phyloP scores from a whole-genome alignment of 345 rosid species.

The Arabidopsis arenosa region DNA sequence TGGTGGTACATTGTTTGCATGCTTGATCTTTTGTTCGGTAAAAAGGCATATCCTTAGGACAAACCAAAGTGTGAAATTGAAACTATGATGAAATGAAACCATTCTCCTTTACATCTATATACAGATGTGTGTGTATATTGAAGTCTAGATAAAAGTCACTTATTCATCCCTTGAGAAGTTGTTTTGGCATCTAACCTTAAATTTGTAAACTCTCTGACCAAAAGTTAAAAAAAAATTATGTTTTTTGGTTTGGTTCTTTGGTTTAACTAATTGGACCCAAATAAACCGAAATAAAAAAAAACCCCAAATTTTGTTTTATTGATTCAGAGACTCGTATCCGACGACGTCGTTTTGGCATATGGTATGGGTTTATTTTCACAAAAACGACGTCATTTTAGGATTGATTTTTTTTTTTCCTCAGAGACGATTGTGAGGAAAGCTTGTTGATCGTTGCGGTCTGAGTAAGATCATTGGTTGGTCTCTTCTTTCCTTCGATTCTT shows the following conservation, averaged over 20 bases:
- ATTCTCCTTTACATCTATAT: neutral
- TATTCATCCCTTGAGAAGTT: too few species aligned
- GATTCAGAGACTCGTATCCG: neutral
- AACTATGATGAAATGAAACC: neutral
- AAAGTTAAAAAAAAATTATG: too few species aligned
- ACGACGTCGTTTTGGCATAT: neutral
- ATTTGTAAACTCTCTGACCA: too few species aligned
- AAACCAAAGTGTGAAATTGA: constrained; percentile 6
- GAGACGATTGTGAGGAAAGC: neutral
- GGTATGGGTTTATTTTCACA: neutral
- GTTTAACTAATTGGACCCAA: neutral
- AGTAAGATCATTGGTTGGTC: neutral
- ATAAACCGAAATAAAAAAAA: neutral
- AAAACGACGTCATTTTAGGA: neutral
- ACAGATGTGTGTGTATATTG: neutral
- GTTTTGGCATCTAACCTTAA: too few species aligned
- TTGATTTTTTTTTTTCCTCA: neutral
- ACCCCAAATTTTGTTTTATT: neutral
- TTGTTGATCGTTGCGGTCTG: neutral
- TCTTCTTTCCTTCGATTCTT: neutral
- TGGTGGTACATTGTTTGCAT: neutral
- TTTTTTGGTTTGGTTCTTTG: neutral
- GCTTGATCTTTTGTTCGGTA: neutral
- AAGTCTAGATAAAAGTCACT: neutral
- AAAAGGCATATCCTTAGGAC: neutral